These are phyloP conservation scores for Spatholobus suberectus DNA, from an alignment of 306 rosid genomes.

Conservation along the genomic window DNA sequence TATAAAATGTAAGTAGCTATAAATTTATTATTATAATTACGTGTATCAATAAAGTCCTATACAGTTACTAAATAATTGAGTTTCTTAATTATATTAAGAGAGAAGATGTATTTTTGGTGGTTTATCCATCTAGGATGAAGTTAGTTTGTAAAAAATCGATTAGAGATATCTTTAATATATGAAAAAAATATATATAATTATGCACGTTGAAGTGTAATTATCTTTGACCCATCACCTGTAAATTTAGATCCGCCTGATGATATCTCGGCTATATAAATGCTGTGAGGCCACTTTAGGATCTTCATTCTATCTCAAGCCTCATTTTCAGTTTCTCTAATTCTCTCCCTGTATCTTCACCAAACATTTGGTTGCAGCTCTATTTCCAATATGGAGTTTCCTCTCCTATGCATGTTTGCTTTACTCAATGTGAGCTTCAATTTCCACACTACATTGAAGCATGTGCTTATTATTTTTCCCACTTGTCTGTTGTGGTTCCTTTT, in stretches of 20 bases:
- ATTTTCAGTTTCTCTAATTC: conserved; percentile 13
- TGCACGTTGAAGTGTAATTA: not conserved
- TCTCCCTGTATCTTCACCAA: not conserved
- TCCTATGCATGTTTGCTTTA: conserved; percentile 38
- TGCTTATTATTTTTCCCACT: not conserved
- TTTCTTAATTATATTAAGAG: not conserved
- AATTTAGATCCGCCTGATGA: not conserved
- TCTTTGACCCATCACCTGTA: not conserved
- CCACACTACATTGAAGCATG: not conserved
- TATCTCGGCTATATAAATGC: conserved; percentile 27
- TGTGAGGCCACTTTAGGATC: conserved; percentile 20
- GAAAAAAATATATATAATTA: no score
- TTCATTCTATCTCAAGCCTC: conserved; percentile 1
- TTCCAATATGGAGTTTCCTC: conserved; percentile 50
- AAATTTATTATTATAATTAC: not conserved
- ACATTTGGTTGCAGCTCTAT: not conserved
- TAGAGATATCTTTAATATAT: not conserved
- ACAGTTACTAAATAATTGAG: not conserved
- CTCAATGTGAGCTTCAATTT: conserved; percentile 52
- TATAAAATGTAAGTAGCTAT: no score
- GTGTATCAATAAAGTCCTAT: not conserved
- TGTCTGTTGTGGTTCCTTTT: not conserved
- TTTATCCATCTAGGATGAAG: not conserved
- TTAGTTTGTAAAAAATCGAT: not conserved
- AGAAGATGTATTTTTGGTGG: not conserved